Conservation (phyloP, 208 protist genomes). For the Leishmania guyanensis region DNA sequence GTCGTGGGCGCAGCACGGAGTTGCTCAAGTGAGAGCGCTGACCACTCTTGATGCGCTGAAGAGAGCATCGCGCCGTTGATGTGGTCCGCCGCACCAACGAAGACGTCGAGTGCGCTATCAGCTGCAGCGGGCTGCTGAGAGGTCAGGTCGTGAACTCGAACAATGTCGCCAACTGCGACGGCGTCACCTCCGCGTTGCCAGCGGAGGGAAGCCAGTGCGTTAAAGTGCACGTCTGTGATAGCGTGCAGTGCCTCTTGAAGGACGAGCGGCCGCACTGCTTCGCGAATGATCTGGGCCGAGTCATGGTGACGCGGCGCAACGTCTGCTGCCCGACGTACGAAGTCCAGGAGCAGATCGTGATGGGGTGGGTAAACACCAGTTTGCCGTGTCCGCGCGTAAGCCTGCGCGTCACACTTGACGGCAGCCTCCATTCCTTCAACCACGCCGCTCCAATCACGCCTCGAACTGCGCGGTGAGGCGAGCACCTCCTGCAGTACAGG, state of each 20-base stretch:
- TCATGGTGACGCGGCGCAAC: conserved; percentile 56
- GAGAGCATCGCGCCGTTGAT: conserved; percentile 64
- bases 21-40: conserved; percentile 11
- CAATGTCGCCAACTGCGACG: conserved; percentile 66
- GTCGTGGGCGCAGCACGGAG: background rate
- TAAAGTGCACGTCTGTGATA: conserved; percentile 82
- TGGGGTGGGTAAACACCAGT: conserved; percentile 82
- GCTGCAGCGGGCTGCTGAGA: background rate
- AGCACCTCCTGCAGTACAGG: conserved; percentile 55
- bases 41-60: conserved; percentile 54
- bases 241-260: conserved; percentile 72
- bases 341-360: conserved; percentile 71
- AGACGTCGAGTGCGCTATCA: conserved; percentile 36
- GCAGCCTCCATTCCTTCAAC: conserved; percentile 40
- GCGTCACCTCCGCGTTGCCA: conserved; percentile 44
- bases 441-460: conserved; percentile 46
- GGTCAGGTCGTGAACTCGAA: conserved; percentile 23
- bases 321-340: conserved; percentile 61
- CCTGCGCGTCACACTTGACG: conserved; percentile 40
- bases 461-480: conserved; percentile 24
- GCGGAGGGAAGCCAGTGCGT: conserved; percentile 72
- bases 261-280: conserved; percentile 57
- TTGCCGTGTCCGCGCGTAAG: conserved; percentile 39
- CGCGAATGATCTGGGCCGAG: conserved; percentile 74
- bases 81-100: conserved; percentile 70